Base-by-base conservation (phyloP, 495 filamentous ascomycete genomes). In the Venustampulla echinocandica region DNA sequence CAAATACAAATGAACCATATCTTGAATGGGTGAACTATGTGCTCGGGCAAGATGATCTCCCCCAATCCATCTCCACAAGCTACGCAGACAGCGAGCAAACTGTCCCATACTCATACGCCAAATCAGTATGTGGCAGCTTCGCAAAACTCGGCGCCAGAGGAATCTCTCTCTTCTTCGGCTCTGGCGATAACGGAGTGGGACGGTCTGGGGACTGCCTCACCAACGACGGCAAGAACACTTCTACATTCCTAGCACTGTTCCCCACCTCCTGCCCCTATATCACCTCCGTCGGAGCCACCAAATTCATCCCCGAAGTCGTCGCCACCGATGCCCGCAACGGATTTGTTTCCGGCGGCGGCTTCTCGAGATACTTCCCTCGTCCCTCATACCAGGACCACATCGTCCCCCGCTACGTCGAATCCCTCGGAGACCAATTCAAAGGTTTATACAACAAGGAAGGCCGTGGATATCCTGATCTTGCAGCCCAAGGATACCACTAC, bases 201-300 rank as follows among this genome's bases (percentile, higher is more conserved):
- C 51, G 22, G 51, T 61, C 59, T 0, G 64, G 61, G 11, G 59
- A 64, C 9, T 90, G 85, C 54, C 59, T 71, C 18, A 72, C 70
- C 47, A 87, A 87, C 55, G 79, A 85, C 46, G 81, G 81, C 15
- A 67, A 62, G n/a, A 73, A 76, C 34, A 68, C 64, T 1, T 75
- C 71, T 4, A 71, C 69, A 33, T 87, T 85, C 57, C 60, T 76
- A 6, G 74, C 85, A 10, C 74, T 67, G 4, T 92, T 87, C 61
- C 87, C 87, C 0, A 77, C 81, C 0, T 71, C 75, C n/a, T 92
- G 87, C 52, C 87, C 87, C 0, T 92, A 79, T 53, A 77, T 90
- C 3, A 94, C 87, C 0, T 65, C 79, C 0, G 84, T 90, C 2
- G 87, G 86, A 14, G 84, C 80, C 5, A 85, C 81, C 0, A 63